Evolutionary conservation across 495 filamentous ascomycete genomes (phyloP).

Genomic region (Neurospora cerealis): DNA sequence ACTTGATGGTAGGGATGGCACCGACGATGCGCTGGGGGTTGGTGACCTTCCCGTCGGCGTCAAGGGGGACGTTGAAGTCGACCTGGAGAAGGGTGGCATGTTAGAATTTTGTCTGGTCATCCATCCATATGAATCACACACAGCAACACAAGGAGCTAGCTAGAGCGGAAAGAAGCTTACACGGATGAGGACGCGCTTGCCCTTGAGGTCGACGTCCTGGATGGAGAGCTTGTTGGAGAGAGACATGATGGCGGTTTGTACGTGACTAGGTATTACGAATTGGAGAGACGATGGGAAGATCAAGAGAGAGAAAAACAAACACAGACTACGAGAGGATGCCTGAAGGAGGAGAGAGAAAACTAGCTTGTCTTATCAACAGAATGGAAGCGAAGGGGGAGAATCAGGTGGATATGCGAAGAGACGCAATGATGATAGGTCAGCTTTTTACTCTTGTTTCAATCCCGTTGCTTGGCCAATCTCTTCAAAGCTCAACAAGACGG

Average conservation of each 20-base stretch:
- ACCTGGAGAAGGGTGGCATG: conserved; percentile 48
- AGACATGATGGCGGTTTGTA: conserved; percentile 60
- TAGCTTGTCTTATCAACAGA: neutral
- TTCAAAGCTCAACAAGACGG: neutral
- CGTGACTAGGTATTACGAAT: neutral
- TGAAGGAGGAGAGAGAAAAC: neutral
- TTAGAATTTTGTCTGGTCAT: neutral
- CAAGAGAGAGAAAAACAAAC: neutral
- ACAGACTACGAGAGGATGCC: neutral
- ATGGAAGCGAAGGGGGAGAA: neutral
- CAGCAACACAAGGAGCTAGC: neutral
- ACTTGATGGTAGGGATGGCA: conserved; percentile 95
- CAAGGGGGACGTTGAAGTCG: conserved; percentile 98
- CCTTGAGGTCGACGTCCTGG: conserved; percentile 91
- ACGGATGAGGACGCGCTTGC: conserved; percentile 93
- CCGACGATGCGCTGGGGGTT: conserved; percentile 98
- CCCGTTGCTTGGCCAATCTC: neutral
- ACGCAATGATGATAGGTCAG: neutral
- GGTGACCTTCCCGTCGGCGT: conserved; percentile 82
- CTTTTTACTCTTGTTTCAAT: neutral
- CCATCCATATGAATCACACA: neutral
- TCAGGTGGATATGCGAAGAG: neutral
- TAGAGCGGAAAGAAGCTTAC: conserved; percentile 42
- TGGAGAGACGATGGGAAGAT: neutral
- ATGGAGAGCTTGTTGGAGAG: conserved; percentile 97